These are phyloP conservation scores for Amphicarpaea edgeworthii DNA, from an alignment of 306 rosid species.

Conservation along the genomic window DNA sequence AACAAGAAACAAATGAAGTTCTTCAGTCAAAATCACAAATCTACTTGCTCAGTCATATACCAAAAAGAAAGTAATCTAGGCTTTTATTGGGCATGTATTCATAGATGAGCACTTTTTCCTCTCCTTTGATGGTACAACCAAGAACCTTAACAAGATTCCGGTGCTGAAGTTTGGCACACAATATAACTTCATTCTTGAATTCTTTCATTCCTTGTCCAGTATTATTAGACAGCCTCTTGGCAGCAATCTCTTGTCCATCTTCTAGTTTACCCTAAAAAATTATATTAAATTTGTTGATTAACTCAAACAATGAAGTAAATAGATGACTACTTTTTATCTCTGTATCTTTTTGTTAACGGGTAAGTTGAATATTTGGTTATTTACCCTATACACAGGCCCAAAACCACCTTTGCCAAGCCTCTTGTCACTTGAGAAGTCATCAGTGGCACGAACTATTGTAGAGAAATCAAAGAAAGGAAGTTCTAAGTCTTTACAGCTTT, in stretches of 20 bases:
- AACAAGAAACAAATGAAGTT: constrained; percentile 5
- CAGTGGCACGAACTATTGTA: constrained; percentile 51
- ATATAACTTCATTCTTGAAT: constrained; percentile 35
- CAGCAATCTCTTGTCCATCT: constrained; percentile 38
- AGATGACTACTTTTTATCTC: too few relatives aligned
- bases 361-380: background rate
- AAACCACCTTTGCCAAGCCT: constrained; percentile 66
- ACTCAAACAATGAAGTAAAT: background rate
- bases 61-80: constrained; percentile 50
- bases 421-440: constrained; percentile 46
- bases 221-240: background rate
- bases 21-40: background rate
- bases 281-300: background rate
- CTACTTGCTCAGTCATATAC: constrained; percentile 17
- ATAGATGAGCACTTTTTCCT: constrained; percentile 36
- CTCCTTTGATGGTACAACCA: constrained; percentile 33
- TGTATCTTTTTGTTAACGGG: background rate
- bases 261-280: background rate
- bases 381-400: constrained; percentile 67
- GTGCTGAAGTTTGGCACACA: constrained; percentile 37
- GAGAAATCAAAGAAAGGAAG: constrained; percentile 48
- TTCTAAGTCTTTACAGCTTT: constrained; percentile 61
- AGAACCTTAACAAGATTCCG: constrained; percentile 41
- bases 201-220: constrained; percentile 37
- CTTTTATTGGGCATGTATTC: constrained; percentile 53